Percentiles rank a stretch among this genome's conserved stretches.
These are phyloP conservation scores for Malus hybrid DNA, from an alignment of 331 rosid species.

Conservation along the genomic window DNA sequence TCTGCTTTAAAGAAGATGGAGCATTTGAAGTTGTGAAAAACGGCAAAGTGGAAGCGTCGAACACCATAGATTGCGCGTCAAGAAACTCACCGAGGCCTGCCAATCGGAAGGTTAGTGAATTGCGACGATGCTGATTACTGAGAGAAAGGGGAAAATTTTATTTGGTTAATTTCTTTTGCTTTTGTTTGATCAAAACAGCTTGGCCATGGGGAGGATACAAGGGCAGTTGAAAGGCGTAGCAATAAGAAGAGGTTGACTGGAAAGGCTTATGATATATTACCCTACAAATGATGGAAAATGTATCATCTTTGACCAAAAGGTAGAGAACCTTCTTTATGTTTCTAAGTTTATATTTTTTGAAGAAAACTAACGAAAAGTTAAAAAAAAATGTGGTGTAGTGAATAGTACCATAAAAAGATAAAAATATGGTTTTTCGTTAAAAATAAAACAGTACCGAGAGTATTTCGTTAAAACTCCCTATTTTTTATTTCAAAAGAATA, in stretches of 20 bases:
- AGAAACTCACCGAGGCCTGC: slow-evolving; percentile 26
- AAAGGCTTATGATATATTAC: slow-evolving; percentile 4
- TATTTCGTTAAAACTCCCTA: too few relatives aligned
- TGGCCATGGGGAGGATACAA: slow-evolving; percentile 27
- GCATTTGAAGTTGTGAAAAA: slow-evolving; percentile 43
- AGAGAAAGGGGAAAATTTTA: not conserved
- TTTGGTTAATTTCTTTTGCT: not conserved
- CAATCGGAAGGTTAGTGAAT: slow-evolving; percentile 39
- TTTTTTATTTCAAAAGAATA: not conserved
- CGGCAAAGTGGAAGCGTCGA: slow-evolving; percentile 14
- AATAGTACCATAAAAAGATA: too few relatives aligned
- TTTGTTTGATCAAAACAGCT: slow-evolving; percentile 27
- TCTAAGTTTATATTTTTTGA: not conserved
- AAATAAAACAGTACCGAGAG: too few relatives aligned
- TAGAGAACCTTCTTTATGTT: not conserved
- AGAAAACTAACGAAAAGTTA: too few relatives aligned
- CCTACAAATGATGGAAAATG: slow-evolving; percentile 24
- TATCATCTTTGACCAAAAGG: slow-evolving; percentile 30
- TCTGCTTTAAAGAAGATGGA: slow-evolving; percentile 57
- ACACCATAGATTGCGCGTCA: slow-evolving; percentile 13
- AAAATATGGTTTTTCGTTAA: too few relatives aligned
- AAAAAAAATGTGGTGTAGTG: too few relatives aligned
- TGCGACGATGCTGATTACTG: not conserved
- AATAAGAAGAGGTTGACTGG: slow-evolving; percentile 24
- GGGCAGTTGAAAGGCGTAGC: slow-evolving; percentile 14